Conservation (phyloP, 345 rosid species). For the Firmiana major region DNA sequence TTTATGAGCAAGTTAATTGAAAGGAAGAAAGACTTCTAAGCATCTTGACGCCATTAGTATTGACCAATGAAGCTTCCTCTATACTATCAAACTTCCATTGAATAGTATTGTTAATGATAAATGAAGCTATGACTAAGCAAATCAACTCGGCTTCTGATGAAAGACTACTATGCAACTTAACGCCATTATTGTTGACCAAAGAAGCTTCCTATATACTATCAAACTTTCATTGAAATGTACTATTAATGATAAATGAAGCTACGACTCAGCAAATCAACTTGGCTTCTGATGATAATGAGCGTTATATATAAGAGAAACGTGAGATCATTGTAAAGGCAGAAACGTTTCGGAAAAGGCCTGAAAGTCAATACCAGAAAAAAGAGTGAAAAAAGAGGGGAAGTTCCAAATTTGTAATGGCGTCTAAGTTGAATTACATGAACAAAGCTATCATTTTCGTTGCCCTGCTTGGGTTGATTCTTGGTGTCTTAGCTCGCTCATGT, state of each 20-base stretch:
- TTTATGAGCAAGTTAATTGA: background rate
- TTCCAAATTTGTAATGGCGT: constrained; percentile 7
- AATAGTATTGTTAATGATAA: background rate
- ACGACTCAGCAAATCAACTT: background rate
- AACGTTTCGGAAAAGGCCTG: background rate
- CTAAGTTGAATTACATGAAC: constrained; percentile 16
- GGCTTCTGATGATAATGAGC: background rate
- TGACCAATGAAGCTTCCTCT: constrained; percentile 13
- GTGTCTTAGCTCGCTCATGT: constrained; percentile 2
- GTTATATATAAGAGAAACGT: background rate
- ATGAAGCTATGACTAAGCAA: background rate
- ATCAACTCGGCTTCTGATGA: background rate
- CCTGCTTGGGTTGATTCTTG: constrained; percentile 2
- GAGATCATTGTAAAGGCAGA: background rate
- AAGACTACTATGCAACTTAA: background rate
- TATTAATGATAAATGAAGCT: background rate
- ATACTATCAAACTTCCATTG: background rate
- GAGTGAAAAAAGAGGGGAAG: background rate
- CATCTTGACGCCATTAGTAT: background rate
- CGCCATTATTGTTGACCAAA: background rate
- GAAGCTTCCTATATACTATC: constrained; percentile 3
- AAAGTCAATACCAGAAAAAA: background rate
- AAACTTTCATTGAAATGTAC: too few species aligned
- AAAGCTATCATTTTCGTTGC: background rate
- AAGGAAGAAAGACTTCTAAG: background rate